Base-by-base conservation (phyloP, 2,329 filamentous ascomycete genomes). In the Paraphaeosphaeria sporulosa region DNA sequence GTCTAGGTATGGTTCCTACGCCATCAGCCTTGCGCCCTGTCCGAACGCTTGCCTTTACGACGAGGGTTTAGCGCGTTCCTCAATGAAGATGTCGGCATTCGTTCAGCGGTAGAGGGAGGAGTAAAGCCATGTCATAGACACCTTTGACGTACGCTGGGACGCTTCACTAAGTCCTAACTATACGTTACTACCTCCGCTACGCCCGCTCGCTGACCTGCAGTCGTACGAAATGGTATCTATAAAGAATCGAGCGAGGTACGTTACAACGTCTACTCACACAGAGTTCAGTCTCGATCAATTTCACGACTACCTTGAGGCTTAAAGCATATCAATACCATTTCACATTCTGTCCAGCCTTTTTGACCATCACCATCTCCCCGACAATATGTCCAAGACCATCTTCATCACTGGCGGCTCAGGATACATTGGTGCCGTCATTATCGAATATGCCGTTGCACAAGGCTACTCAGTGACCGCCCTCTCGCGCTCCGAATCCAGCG, bases 401-500 rank as follows among this genome's bases (percentile, higher is more conserved):
- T 76, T 71, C 63, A 60, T 71, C 21, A 67, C 64, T 17, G 69
- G 69, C 30, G 69, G 61, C 38, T 64, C 59, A 23, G 68, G 68
- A 32, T 71, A 67, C 61, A 64, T 71, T 50, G 68, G 69, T 23
- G 53, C 56, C 8, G 54, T 53, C 1, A 47, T 83, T 19, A 74
- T 71, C 38, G 64, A 74, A 43, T 62, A 74, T 30, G 79, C 80
- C 58, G 61, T 82, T 36, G 61, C 69, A 17, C 61, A 75, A 6
- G 79, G 81, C 58, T 79, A 83, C 66, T 61, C 40, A 34, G 79
- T 84, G 19, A 69, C 70, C 53, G 81, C 76, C 5, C 78, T 84
- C 2, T 80, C 80, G 4, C 79, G 81, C 50, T 74, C 64, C 42
- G 70, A 76, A 12, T 30, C 64, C 2, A 72, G 72, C 50, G 79